phyloP scores from a whole-genome alignment of 2,329 filamentous ascomycete species.

The Arthrobotrys pseudoclavata region DNA sequence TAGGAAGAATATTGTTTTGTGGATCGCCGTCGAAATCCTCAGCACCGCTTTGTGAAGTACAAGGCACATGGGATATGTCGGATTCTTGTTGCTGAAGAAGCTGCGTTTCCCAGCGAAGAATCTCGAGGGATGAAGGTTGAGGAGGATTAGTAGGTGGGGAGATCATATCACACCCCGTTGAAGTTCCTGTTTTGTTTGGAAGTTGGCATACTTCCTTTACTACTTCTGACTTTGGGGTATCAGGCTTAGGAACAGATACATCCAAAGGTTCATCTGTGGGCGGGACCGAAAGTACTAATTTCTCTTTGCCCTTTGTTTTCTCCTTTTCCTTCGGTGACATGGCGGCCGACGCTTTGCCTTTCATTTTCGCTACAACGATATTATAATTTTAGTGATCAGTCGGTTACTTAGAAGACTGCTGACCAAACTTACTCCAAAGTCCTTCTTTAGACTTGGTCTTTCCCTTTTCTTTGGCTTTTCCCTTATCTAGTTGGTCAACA shows the following conservation, averaged over 20 bases:
- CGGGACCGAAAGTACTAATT: background rate
- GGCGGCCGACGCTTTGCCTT: conserved; percentile 26
- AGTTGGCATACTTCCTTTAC: background rate
- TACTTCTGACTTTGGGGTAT: background rate
- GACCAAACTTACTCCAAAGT: conserved; percentile 34
- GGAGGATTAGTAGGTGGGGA: conserved; percentile 11
- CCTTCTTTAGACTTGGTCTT: conserved; percentile 42
- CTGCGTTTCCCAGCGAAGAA: conserved; percentile 55
- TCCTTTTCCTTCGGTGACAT: conserved; percentile 47
- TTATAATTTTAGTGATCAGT: background rate
- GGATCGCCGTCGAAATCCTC: conserved; percentile 36
- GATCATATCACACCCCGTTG: conserved; percentile 25
- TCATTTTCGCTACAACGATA: conserved; percentile 32
- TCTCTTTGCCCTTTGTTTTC: conserved; percentile 14
- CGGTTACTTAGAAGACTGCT: background rate
- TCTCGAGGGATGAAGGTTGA: conserved; percentile 33
- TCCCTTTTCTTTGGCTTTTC: conserved; percentile 3
- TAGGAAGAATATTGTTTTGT: conserved; percentile 16
- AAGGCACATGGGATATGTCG: conserved; percentile 13
- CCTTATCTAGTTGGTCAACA: conserved; percentile 7
- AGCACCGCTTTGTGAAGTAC: background rate
- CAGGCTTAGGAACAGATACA: background rate
- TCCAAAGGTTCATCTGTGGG: background rate
- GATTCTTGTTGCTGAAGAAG: conserved; percentile 50
- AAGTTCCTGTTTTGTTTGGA: background rate